Evolutionary conservation across 768 basidiomycete genomes (phyloP).

Genomic region (Hydnum rufescens): DNA sequence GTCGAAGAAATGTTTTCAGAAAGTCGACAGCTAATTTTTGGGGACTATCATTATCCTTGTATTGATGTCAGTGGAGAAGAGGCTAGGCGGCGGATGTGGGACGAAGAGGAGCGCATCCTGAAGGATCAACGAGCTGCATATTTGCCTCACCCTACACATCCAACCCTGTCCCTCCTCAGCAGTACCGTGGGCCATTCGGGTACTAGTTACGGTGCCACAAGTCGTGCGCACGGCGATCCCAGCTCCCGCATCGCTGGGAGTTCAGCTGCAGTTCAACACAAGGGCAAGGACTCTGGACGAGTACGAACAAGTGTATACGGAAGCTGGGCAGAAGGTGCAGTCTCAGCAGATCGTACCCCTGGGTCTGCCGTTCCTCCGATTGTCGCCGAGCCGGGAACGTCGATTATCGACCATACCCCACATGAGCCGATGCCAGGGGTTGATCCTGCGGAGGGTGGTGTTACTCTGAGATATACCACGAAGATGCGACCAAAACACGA

Average conservation of each 20-base stretch:
- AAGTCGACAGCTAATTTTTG: conserved; percentile 64
- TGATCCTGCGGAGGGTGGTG: neutral
- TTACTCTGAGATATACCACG: neutral
- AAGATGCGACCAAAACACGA: neutral
- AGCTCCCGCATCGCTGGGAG: neutral
- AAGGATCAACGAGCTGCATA: conserved; percentile 54
- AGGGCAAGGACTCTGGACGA: conserved; percentile 1
- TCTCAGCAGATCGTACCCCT: neutral
- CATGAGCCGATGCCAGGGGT: neutral
- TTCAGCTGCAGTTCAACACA: neutral
- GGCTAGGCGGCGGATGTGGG: conserved; percentile 47
- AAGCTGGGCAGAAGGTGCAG: too few species aligned
- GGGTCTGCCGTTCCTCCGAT: neutral
- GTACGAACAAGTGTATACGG: conserved; percentile 3
- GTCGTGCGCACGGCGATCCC: conserved; percentile 1
- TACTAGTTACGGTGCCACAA: neutral
- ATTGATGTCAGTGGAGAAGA: conserved; percentile 71
- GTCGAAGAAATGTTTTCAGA: conserved; percentile 64
- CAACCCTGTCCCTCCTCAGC: neutral
- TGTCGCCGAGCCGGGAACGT: neutral
- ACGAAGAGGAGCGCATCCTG: conserved; percentile 71
- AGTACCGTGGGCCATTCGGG: neutral
- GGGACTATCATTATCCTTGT: conserved; percentile 77
- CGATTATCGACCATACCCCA: neutral
- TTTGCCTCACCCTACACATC: neutral